A percentile compares a stretch with the other conserved stretches of the same genome.
phyloP scores from a whole-genome alignment of 2,329 filamentous ascomycete genomes.

The Aspergillus melleus region DNA sequence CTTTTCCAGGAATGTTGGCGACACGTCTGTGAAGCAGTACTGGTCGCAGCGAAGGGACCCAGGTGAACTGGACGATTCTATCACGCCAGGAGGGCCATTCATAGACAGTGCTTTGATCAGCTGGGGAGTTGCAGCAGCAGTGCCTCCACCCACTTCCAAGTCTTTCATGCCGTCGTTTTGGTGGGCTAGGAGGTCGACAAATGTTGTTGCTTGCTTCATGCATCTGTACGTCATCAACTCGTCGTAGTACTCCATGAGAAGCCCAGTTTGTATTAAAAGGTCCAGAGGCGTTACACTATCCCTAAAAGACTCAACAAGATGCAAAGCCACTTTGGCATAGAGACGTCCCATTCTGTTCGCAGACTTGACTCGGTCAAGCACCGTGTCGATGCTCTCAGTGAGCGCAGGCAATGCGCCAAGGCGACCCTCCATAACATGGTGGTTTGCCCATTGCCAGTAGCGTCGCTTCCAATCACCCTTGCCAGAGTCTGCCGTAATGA shows the following conservation, averaged over 20 bases:
- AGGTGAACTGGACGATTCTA: neutral
- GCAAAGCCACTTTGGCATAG: no score
- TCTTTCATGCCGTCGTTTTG: neutral
- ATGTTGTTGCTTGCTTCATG: neutral
- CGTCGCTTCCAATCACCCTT: no score
- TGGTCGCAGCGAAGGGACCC: neutral
- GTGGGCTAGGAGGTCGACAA: neutral
- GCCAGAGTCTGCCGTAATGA: no score
- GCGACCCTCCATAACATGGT: no score
- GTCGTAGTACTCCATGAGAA: neutral
- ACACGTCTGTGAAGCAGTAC: neutral
- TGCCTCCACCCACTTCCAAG: constrained; percentile 8
- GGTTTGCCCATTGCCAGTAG: no score
- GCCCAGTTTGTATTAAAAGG: neutral
- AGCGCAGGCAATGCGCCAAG: no score
- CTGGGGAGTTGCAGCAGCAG: neutral
- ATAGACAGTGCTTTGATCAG: neutral
- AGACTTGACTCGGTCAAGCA: no score
- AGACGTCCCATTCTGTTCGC: no score
- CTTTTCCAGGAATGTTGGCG: neutral
- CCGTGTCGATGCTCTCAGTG: no score
- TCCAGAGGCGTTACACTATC: neutral
- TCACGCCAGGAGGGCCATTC: neutral
- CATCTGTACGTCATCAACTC: neutral
- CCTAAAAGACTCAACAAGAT: neutral